Conservation (phyloP, 345 rosid genomes). For the Punica granatum region DNA sequence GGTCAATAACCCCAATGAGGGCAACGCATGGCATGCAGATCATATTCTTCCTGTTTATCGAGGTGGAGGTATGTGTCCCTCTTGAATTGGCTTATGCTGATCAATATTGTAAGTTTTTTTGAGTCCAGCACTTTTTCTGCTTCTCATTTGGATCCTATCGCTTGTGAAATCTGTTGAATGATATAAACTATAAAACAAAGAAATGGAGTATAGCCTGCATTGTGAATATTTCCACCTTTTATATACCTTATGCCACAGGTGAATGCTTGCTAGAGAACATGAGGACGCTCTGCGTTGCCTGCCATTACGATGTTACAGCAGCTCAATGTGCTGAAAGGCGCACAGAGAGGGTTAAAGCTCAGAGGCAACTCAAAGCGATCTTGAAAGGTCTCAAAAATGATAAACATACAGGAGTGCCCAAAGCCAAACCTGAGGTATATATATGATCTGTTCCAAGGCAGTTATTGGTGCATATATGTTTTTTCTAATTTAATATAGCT, state of each 20-base stretch:
- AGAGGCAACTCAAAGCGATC: slow-evolving; percentile 49
- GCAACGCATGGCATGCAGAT: slow-evolving; percentile 96
- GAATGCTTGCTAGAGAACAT: slow-evolving; percentile 89
- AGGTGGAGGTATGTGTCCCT: slow-evolving; percentile 65
- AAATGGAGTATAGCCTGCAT: background rate
- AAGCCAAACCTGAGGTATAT: slow-evolving; percentile 26
- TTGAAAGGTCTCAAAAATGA: slow-evolving; percentile 32
- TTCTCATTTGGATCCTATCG: background rate
- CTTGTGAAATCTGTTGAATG: background rate
- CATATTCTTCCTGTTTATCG: slow-evolving; percentile 81
- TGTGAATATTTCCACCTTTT: slow-evolving; percentile 35
- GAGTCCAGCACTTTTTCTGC: background rate
- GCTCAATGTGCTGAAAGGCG: slow-evolving; percentile 63
- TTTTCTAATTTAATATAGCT: background rate
- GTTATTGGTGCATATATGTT: background rate
- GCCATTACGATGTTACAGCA: slow-evolving; percentile 73
- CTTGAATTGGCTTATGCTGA: background rate
- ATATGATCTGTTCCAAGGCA: background rate
- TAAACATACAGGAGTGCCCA: slow-evolving; percentile 15
- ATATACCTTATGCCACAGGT: slow-evolving; percentile 36
- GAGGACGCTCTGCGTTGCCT: slow-evolving; percentile 91
- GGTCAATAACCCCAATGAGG: slow-evolving; percentile 68
- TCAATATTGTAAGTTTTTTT: too few relatives aligned
- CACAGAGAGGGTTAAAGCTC: slow-evolving; percentile 41
- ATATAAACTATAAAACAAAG: background rate